Base-by-base conservation (phyloP, 179 eudicot genomes). In the Carnegiea gigantea region DNA sequence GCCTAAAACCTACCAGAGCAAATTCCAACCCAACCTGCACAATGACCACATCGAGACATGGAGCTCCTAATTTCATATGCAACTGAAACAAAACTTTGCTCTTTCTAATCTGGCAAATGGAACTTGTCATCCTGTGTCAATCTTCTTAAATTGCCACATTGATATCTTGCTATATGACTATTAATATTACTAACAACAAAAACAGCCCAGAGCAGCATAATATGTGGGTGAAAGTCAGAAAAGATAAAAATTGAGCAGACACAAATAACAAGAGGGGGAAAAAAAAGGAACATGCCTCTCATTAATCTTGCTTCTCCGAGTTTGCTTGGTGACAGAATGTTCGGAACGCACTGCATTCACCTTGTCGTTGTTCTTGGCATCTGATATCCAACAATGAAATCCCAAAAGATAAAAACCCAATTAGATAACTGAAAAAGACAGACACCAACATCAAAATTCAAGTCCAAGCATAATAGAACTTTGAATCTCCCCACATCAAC, bases 241-340 rank as follows among this genome's bases (percentile, higher is more conserved):
- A 36, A 10, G 12, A 44, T 36, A 10, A 71, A 24, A 79, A 23
- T 44, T 54, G 36, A 23, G 7, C 59, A 65, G 46, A 24, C 60
- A 5, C 9, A 40, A 40, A 40, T 40, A 40, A 5, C 1, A 46
- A 64, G 36, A 24, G 11, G 1, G 6, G 3, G 26, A 14, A 2
- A 12, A n/a, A 30, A 24, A 28, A 60, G n/a, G 33, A 75, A 78
- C 89, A 77, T 84, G 83, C 98, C 98, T 95, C 85, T 95, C 97
- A 80, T 93, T 95, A 82, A 93, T 95, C 85, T 93, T 95, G 89
- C 96, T 90, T 85, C 98, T 86, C 40, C 98, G 87, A 13, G 97
- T 97, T 78, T 95, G 98, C 86, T 95, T 97, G 0, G 98, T 93
- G 84, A 91, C 98, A 0, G 98, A 95, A 85, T 93, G 98, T 87